These are phyloP conservation scores for Zasmidium citrigriseum DNA, from an alignment of 2,329 filamentous ascomycete species.

Conservation along the genomic window DNA sequence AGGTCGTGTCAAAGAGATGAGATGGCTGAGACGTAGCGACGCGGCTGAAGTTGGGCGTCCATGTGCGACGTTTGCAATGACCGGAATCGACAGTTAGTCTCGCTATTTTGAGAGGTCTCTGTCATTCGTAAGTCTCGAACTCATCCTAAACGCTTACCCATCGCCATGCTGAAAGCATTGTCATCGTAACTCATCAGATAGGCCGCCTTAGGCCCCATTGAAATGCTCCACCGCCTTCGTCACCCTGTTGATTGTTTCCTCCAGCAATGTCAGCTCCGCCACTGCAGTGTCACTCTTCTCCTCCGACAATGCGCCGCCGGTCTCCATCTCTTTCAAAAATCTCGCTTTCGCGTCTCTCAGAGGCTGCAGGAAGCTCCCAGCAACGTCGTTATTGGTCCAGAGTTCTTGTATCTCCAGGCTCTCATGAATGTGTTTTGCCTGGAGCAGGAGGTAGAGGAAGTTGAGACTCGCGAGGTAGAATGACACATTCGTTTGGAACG, in stretches of 20 bases:
- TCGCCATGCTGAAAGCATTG: not conserved
- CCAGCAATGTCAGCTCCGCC: constrained; percentile 36
- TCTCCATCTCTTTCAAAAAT: constrained; percentile 40
- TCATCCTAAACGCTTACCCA: not conserved
- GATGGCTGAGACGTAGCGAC: not conserved
- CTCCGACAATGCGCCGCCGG: constrained; percentile 38
- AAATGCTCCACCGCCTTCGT: constrained; percentile 30
- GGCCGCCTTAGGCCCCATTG: constrained; percentile 15
- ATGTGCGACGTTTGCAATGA: not conserved
- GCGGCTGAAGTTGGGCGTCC: not conserved
- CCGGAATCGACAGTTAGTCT: not conserved
- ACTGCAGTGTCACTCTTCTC: constrained; percentile 38
- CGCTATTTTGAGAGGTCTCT: not conserved
- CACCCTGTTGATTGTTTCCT: constrained; percentile 35
- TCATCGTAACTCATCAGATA: not conserved
- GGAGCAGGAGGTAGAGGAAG: constrained; percentile 59
- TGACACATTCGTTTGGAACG: constrained; percentile 53
- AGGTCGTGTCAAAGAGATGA: not conserved
- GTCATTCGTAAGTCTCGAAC: not conserved
- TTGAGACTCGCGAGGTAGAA: constrained; percentile 59
- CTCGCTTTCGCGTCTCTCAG: constrained; percentile 39
- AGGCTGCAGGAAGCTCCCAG: constrained; percentile 46
- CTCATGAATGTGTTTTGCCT: constrained; percentile 49
- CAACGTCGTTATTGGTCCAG: constrained; percentile 42
- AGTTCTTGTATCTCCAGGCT: constrained; percentile 49